A percentile compares a stretch with the other conserved stretches of the same genome.
Conservation (phyloP, 2,329 filamentous ascomycete genomes). For the Scolecobasidium constrictum region DNA sequence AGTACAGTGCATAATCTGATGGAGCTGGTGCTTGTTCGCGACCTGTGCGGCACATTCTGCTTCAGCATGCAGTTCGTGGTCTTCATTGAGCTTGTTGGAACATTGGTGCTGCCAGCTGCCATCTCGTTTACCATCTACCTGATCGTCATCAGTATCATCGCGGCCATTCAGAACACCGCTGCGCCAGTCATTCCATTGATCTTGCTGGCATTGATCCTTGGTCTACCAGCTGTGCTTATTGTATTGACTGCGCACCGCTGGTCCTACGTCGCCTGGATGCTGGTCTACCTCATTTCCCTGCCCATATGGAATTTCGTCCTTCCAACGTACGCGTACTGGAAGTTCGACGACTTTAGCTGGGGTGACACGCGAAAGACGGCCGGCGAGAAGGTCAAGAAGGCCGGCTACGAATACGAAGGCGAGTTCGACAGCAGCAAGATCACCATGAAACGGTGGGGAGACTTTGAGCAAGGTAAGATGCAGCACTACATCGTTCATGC, state of each 20-base stretch:
- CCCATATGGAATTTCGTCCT: constrained; percentile 98
- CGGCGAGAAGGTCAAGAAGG: constrained; percentile 81
- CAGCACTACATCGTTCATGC: background rate
- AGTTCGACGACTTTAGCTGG: constrained; percentile 99
- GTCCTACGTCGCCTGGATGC: constrained; percentile 93
- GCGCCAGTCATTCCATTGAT: constrained; percentile 85
- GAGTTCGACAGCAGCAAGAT: constrained; percentile 99
- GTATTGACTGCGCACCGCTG: constrained; percentile 86
- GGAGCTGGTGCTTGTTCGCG: constrained; percentile 89
- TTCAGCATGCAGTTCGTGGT: constrained; percentile 99
- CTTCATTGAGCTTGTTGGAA: constrained; percentile 89
- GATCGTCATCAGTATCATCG: constrained; percentile 73
- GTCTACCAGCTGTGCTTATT: constrained; percentile 84
- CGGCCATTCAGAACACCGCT: constrained; percentile 40
- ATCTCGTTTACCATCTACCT: constrained; percentile 97
- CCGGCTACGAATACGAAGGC: constrained; percentile 76
- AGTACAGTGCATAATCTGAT: constrained; percentile 97
- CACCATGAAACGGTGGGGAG: constrained; percentile 97
- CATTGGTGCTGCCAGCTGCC: constrained; percentile 85
- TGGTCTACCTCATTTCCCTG: constrained; percentile 85
- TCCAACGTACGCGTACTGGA: constrained; percentile 93
- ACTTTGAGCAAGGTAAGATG: constrained; percentile 66
- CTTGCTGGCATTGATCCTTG: constrained; percentile 79
- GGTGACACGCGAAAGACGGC: constrained; percentile 94
- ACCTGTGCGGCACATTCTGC: constrained; percentile 97